These are phyloP conservation scores for Mollisia scopiformis DNA, from an alignment of 2,329 filamentous ascomycete species.

Conservation along the genomic window DNA sequence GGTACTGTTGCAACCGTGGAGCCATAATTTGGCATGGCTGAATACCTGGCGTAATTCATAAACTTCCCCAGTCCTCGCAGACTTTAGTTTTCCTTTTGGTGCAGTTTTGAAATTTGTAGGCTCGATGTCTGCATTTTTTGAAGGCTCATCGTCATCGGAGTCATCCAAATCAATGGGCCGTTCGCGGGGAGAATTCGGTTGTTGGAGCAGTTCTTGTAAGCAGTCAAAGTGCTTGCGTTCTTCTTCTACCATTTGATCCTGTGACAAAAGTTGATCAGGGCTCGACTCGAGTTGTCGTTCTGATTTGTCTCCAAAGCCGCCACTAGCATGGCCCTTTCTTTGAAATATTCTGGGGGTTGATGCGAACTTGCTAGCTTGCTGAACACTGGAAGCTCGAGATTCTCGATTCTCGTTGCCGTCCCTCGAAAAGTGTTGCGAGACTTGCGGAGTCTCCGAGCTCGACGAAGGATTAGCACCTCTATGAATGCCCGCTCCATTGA, in stretches of 20 bases:
- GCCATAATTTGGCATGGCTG: neutral
- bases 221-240: too few relatives aligned
- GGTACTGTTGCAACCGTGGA: neutral
- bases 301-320: neutral
- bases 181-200: neutral
- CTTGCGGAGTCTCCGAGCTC: neutral
- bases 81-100: neutral
- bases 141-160: constrained; percentile 2
- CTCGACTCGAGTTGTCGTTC: neutral
- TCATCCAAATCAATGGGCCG: neutral
- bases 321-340: neutral
- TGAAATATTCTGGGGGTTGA: neutral
- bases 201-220: neutral
- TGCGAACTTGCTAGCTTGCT: neutral
- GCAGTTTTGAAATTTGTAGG: neutral
- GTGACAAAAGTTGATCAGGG: neutral
- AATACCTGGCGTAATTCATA: constrained; percentile 3
- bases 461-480: neutral
- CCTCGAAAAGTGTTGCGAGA: neutral
- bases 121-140: neutral
- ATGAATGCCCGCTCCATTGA: neutral
- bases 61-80: neutral
- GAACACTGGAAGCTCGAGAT: neutral
- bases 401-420: neutral
- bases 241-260: too few relatives aligned